These are phyloP conservation scores for Clausena lansium DNA, from an alignment of 345 rosid species.

Conservation along the genomic window DNA sequence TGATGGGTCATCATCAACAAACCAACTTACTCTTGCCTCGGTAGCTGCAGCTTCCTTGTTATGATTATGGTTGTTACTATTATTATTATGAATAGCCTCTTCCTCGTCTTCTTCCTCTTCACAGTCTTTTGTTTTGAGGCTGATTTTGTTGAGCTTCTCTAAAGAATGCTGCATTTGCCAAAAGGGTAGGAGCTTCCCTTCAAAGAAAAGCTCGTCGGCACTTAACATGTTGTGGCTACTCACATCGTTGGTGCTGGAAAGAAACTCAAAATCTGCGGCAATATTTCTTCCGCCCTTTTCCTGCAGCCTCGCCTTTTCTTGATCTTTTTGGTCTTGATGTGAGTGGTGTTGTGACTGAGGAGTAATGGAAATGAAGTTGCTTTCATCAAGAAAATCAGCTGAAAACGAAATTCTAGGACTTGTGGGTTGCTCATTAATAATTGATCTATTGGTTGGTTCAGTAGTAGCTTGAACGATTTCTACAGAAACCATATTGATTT, in stretches of 20 bases:
- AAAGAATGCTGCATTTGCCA: constrained; percentile 69
- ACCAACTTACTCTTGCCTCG: constrained; percentile 55
- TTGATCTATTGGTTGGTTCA: constrained; percentile 34
- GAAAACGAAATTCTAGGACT: constrained; percentile 89
- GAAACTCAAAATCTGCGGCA: constrained; percentile 72
- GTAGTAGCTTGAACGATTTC: constrained; percentile 33
- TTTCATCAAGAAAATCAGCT: constrained; percentile 63
- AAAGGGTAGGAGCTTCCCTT: constrained; percentile 87
- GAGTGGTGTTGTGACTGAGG: constrained; percentile 29
- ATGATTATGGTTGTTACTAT: not conserved
- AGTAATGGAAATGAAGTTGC: constrained; percentile 60
- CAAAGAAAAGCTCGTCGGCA: constrained; percentile 88
- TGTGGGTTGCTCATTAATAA: constrained; percentile 37
- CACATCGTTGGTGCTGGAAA: constrained; percentile 38
- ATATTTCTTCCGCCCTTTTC: constrained; percentile 27
- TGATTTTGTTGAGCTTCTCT: constrained; percentile 64
- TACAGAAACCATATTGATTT: constrained; percentile 47
- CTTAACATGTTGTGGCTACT: constrained; percentile 55
- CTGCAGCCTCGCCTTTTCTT: constrained; percentile 21
- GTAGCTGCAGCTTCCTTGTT: constrained; percentile 28
- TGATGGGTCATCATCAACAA: constrained; percentile 91
- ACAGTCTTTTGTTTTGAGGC: constrained; percentile 35
- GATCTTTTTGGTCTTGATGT: constrained; percentile 13
- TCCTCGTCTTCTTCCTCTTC: constrained; percentile 31
- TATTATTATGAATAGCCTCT: constrained; percentile 1